These are phyloP conservation scores for Salvia miltiorrhiza DNA, from an alignment of 257 asterid genomes.

Conservation along the genomic window DNA sequence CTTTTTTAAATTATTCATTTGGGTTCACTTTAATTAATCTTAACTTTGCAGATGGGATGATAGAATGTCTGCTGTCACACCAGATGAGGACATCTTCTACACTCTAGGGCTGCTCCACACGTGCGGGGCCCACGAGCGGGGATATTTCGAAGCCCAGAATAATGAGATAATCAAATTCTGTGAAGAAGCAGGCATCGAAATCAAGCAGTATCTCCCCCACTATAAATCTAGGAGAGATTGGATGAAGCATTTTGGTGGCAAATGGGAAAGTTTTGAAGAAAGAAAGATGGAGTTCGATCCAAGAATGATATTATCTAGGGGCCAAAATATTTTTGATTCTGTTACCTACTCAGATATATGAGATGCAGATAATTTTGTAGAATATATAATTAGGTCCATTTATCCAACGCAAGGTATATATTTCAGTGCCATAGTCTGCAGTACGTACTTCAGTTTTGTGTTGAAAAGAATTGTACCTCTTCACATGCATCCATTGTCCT, in stretches of 20 bases:
- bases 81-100: conserved; percentile 50
- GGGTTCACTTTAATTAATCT: not conserved
- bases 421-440: no score
- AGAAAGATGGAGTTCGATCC: conserved; percentile 45
- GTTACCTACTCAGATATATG: not conserved
- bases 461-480: no score
- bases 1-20: not conserved
- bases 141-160: conserved; percentile 28
- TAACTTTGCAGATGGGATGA: conserved; percentile 43
- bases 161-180: conserved; percentile 35
- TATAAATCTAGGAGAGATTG: conserved; percentile 42
- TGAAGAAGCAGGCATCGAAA: conserved; percentile 30
- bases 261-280: conserved; percentile 45
- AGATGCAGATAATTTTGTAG: not conserved
- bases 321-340: conserved; percentile 37
- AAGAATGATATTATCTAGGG: conserved; percentile 41
- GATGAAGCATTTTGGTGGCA: conserved; percentile 46
- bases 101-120: conserved; percentile 38
- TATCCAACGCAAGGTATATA: no score
- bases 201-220: conserved; percentile 53
- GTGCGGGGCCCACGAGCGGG: conserved; percentile 21
- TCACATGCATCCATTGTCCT: no score
- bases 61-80: conserved; percentile 47
- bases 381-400: not conserved
- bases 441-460: no score